These are phyloP conservation scores for Wickerhamomyces ciferrii DNA, from an alignment of 805 yeast species.

Conservation along the genomic window DNA sequence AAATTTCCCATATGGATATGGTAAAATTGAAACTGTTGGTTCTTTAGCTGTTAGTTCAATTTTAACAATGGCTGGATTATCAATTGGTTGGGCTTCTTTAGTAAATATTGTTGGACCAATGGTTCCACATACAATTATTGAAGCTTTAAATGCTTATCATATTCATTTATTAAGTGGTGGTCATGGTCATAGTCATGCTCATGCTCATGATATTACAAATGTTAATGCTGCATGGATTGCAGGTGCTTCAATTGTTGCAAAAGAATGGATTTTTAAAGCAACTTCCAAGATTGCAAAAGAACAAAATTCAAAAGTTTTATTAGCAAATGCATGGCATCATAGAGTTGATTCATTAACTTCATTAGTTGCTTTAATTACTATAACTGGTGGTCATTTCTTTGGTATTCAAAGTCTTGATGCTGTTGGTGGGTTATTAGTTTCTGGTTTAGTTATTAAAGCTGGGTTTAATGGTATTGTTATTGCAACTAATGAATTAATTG, in stretches of 20 bases:
- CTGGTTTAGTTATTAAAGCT: slow-evolving; percentile 75
- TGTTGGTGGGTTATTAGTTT: slow-evolving; percentile 85
- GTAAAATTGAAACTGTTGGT: slow-evolving; percentile 90
- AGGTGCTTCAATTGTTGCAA: slow-evolving; percentile 76
- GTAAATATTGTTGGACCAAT: slow-evolving; percentile 62
- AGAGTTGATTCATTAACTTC: slow-evolving; percentile 92
- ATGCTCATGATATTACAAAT: slow-evolving; percentile 43
- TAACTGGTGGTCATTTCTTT: slow-evolving; percentile 76
- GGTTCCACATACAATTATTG: slow-evolving; percentile 57
- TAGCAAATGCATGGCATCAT: slow-evolving; percentile 99
- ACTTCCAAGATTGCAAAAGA: slow-evolving; percentile 76
- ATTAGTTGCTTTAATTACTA: slow-evolving; percentile 82
- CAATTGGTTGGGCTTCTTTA: slow-evolving; percentile 85
- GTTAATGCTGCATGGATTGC: slow-evolving; percentile 98
- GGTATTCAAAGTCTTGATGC: slow-evolving; percentile 85
- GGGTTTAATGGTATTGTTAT: slow-evolving; percentile 71
- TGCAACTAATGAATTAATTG: slow-evolving; percentile 74
- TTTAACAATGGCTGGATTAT: slow-evolving; percentile 79
- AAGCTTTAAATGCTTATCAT: slow-evolving; percentile 46
- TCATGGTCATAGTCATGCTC: slow-evolving; percentile 27
- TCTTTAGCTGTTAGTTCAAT: slow-evolving; percentile 83
- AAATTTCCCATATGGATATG: slow-evolving; percentile 81
- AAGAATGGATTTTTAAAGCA: slow-evolving; percentile 83
- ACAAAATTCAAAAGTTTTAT: slow-evolving; percentile 80
- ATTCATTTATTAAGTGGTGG: slow-evolving; percentile 34